Conservation (phyloP, 768 basidiomycete species). For the Phaeolepiota aurea region DNA sequence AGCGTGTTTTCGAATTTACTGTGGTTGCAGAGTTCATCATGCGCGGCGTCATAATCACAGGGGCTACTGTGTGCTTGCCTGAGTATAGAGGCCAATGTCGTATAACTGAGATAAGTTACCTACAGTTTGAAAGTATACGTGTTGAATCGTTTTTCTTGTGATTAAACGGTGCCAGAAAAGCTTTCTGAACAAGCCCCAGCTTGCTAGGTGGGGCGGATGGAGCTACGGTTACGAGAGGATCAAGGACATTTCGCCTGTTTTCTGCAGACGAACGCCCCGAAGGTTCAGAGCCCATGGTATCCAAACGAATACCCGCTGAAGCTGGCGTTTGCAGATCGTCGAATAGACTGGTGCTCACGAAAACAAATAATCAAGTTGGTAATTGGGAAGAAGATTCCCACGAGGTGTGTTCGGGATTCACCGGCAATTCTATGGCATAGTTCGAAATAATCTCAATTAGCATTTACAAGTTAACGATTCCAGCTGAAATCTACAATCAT, state of each 20-base stretch:
- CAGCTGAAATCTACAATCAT: constrained; percentile 72
- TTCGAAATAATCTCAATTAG: neutral
- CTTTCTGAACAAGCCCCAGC: constrained; percentile 59
- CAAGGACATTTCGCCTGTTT: constrained; percentile 29
- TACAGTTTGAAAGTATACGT: constrained; percentile 70
- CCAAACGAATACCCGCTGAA: neutral
- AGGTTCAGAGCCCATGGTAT: constrained; percentile 28
- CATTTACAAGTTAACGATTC: constrained; percentile 21
- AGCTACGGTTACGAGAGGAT: constrained; percentile 25
- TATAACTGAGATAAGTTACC: constrained; percentile 14
- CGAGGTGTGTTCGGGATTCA: neutral
- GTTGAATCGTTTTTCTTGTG: constrained; percentile 63
- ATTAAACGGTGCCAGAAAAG: constrained; percentile 64
- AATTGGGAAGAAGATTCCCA: too few relatives aligned
- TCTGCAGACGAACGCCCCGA: constrained; percentile 18
- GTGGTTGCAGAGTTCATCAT: constrained; percentile 69
- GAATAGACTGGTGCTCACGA: too few relatives aligned
- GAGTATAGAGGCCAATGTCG: constrained; percentile 4
- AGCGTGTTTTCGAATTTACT: constrained; percentile 44
- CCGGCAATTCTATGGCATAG: neutral
- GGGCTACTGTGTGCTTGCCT: constrained; percentile 49
- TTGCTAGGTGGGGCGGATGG: constrained; percentile 27
- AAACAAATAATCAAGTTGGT: too few relatives aligned
- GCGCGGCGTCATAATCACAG: constrained; percentile 83
- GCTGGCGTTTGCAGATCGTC: too few relatives aligned